These are phyloP conservation scores for Rugonectria rugulosa DNA, from an alignment of 2,329 filamentous ascomycete genomes.

Conservation along the genomic window DNA sequence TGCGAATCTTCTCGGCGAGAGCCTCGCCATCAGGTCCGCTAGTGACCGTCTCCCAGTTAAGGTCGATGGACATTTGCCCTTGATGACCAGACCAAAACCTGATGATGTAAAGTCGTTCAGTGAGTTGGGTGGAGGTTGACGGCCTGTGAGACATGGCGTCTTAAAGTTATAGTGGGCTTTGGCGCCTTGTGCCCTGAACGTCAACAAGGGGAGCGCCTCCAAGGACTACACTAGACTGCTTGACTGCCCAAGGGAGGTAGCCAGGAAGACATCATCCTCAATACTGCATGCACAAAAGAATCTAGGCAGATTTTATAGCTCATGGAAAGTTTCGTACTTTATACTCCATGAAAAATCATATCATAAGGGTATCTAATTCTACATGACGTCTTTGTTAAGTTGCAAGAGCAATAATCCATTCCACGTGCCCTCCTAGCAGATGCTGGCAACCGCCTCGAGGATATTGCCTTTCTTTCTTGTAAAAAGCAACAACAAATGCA, in stretches of 20 bases:
- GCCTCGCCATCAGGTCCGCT: constrained; percentile 85
- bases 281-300: too few species aligned
- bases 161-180: constrained; percentile 15
- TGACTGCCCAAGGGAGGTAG: too few species aligned
- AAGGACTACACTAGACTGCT: too few species aligned
- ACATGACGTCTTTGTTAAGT: background rate
- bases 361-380: constrained; percentile 30
- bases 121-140: background rate
- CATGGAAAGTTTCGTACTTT: too few species aligned
- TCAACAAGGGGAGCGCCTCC: too few species aligned
- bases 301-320: too few species aligned
- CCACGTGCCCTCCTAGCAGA: background rate
- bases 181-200: constrained; percentile 6
- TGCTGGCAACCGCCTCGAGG: background rate
- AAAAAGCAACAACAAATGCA: too few species aligned
- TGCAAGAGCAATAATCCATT: background rate
- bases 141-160: constrained; percentile 4
- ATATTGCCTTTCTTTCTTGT: background rate
- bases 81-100: background rate
- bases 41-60: constrained; percentile 95
- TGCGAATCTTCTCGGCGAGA: constrained; percentile 85
- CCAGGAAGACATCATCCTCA: too few species aligned
- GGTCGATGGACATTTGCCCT: constrained; percentile 86
- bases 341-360: too few species aligned
- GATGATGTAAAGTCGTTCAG: constrained; percentile 18